Percentiles rank a stretch among this genome's conserved stretches.
phyloP scores from a whole-genome alignment of 2,329 filamentous ascomycete genomes.

The Aureobasidium lini region DNA sequence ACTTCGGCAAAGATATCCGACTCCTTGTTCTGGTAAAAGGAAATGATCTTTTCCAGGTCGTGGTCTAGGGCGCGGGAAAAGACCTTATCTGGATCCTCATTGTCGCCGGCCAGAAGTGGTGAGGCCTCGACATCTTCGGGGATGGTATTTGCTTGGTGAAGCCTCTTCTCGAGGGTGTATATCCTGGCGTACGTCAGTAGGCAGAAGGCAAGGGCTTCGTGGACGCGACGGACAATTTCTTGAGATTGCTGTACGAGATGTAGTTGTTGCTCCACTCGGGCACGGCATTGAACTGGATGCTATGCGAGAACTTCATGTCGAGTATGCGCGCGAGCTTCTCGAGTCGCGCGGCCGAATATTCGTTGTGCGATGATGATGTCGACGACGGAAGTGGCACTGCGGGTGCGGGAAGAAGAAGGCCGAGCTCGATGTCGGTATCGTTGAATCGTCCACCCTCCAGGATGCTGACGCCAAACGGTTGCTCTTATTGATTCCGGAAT shows the following conservation, averaged over 20 bases:
- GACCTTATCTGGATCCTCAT: slow-evolving; percentile 65
- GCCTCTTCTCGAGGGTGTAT: slow-evolving; percentile 84
- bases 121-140: slow-evolving; percentile 71
- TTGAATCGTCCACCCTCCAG: slow-evolving; percentile 9
- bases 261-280: slow-evolving; percentile 99
- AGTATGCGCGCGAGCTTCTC: slow-evolving; percentile 25
- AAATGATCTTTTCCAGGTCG: slow-evolving; percentile 88
- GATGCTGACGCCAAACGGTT: not conserved
- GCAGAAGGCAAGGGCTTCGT: not conserved
- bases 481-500: not conserved
- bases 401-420: slow-evolving; percentile 8
- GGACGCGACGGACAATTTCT: slow-evolving; percentile 70
- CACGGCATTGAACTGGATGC: slow-evolving; percentile 98
- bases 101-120: slow-evolving; percentile 63
- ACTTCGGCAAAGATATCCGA: slow-evolving; percentile 77
- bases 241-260: slow-evolving; percentile 96
- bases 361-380: slow-evolving; percentile 6
- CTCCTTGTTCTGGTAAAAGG: slow-evolving; percentile 87
- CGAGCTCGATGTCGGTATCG: slow-evolving; percentile 10
- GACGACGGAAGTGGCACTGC: slow-evolving; percentile 2
- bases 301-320: slow-evolving; percentile 99
- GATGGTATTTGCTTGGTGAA: slow-evolving; percentile 51
- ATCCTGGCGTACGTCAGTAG: slow-evolving; percentile 53
- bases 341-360: not conserved
- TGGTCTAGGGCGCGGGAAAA: slow-evolving; percentile 77